phyloP scores from a whole-genome alignment of 1,284 basidiomycete species.

The Ganoderma sp. region DNA sequence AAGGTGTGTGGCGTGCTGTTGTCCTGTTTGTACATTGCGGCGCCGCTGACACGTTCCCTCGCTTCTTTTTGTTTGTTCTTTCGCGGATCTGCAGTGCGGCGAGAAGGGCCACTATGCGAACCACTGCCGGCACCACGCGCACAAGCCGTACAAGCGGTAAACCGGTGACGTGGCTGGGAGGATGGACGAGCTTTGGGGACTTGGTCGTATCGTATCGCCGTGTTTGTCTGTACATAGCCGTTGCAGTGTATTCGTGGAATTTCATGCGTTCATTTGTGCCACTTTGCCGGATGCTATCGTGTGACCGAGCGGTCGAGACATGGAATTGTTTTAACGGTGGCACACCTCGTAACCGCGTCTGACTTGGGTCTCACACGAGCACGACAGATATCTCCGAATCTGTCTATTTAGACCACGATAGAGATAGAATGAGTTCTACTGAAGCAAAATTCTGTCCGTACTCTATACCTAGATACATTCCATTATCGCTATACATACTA shows the following conservation, averaged over 20 bases:
- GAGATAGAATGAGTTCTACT: slow-evolving; percentile 6
- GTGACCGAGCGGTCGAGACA: neutral
- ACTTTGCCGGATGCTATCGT: neutral
- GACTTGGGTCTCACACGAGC: neutral
- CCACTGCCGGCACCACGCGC: slow-evolving; percentile 71
- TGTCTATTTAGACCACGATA: neutral
- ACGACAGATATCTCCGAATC: neutral
- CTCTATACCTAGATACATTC: slow-evolving; percentile 13
- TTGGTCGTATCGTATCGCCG: neutral
- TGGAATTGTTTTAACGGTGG: too few relatives aligned
- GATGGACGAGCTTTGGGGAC: neutral
- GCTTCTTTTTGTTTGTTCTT: slow-evolving; percentile 1
- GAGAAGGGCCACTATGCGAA: slow-evolving; percentile 96
- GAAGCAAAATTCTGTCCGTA: slow-evolving; percentile 6
- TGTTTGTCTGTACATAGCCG: slow-evolving; percentile 17
- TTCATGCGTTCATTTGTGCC: slow-evolving; percentile 2
- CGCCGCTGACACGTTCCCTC: slow-evolving; percentile 26
- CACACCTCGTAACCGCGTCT: neutral
- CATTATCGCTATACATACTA: slow-evolving; percentile 2
- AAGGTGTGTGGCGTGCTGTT: slow-evolving; percentile 60
- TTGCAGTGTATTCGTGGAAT: slow-evolving; percentile 8
- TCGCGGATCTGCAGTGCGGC: slow-evolving; percentile 63
- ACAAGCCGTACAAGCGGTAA: slow-evolving; percentile 70
- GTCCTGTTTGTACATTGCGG: slow-evolving; percentile 15
- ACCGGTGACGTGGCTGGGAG: slow-evolving; percentile 4